Evolutionary conservation across 2,329 filamentous ascomycete genomes (phyloP).

Genomic region (Exophiala calicioides): DNA sequence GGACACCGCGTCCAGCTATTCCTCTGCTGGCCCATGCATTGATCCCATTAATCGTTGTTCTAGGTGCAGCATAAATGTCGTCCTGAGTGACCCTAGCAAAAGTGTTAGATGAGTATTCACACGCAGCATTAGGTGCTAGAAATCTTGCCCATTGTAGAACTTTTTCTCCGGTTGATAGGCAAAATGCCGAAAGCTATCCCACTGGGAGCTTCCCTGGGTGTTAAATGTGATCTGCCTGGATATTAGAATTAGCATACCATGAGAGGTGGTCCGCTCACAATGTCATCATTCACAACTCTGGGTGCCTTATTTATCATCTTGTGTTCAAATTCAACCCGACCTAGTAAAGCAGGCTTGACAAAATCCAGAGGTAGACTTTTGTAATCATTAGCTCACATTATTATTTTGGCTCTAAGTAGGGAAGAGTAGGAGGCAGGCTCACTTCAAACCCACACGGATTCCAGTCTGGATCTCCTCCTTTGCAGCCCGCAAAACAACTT

Average conservation of each 20-base stretch:
- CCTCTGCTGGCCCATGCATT: constrained; percentile 43
- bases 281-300: constrained; percentile 5
- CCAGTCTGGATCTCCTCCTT: constrained; percentile 43
- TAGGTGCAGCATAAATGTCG: not conserved
- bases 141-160: constrained; percentile 8
- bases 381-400: not conserved
- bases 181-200: constrained; percentile 20
- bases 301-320: constrained; percentile 24
- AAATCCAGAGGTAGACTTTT: constrained; percentile 37
- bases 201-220: constrained; percentile 16
- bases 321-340: constrained; percentile 27
- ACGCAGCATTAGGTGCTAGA: constrained; percentile 6
- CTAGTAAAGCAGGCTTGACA: constrained; percentile 39
- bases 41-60: constrained; percentile 41
- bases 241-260: constrained; percentile 37
- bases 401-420: not conserved
- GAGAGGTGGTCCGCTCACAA: not conserved
- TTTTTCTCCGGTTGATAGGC: constrained; percentile 9
- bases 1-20: constrained; percentile 42
- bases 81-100: constrained; percentile 4
- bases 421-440: no score
- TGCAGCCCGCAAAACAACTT: not conserved
- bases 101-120: constrained; percentile 8
- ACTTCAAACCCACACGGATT: constrained; percentile 23
- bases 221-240: constrained; percentile 29